Conservation (phyloP, 768 basidiomycete genomes). For the Gautieria morchelliformis region DNA sequence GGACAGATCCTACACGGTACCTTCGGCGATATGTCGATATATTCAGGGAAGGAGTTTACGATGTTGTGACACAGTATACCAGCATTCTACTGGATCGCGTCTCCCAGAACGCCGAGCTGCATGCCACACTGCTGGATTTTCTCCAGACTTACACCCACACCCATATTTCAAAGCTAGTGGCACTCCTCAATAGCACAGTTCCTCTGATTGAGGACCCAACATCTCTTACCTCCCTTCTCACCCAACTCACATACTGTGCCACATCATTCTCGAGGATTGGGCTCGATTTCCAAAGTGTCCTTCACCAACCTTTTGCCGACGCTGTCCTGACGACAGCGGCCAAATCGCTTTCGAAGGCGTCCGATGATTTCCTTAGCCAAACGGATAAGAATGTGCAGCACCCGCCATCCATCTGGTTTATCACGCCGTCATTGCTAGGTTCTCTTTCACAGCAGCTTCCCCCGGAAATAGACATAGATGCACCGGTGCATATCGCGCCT, state of each 20-base stretch:
- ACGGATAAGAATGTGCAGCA: slow-evolving; percentile 16
- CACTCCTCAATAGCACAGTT: slow-evolving; percentile 52
- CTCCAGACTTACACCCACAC: slow-evolving; percentile 1
- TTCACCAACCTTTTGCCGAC: slow-evolving; percentile 55
- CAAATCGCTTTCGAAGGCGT: slow-evolving; percentile 38
- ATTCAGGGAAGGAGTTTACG: slow-evolving; percentile 89
- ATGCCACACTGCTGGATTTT: slow-evolving; percentile 7
- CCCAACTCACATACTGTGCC: slow-evolving; percentile 90
- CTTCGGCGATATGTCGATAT: slow-evolving; percentile 81
- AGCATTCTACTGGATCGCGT: slow-evolving; percentile 78
- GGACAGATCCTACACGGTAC: slow-evolving; percentile 57
- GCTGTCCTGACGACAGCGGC: slow-evolving; percentile 53
- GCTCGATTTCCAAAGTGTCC: slow-evolving; percentile 70
- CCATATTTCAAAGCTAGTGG: slow-evolving; percentile 37
- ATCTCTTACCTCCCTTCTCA: slow-evolving; percentile 73
- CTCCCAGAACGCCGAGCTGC: slow-evolving; percentile 22
- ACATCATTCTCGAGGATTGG: slow-evolving; percentile 88
- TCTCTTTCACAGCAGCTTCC: slow-evolving; percentile 19
- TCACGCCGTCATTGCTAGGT: slow-evolving; percentile 26
- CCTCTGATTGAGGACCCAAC: slow-evolving; percentile 48
- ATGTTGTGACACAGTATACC: slow-evolving; percentile 81
- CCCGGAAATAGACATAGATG: neutral
- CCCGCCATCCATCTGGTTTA: slow-evolving; percentile 44
- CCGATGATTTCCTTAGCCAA: slow-evolving; percentile 15
- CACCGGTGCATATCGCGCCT: slow-evolving; percentile 51